A percentile compares a stretch with the other conserved stretches of the same genome.
phyloP scores from a whole-genome alignment of 768 basidiomycete genomes.

The Leccinum arenicola region DNA sequence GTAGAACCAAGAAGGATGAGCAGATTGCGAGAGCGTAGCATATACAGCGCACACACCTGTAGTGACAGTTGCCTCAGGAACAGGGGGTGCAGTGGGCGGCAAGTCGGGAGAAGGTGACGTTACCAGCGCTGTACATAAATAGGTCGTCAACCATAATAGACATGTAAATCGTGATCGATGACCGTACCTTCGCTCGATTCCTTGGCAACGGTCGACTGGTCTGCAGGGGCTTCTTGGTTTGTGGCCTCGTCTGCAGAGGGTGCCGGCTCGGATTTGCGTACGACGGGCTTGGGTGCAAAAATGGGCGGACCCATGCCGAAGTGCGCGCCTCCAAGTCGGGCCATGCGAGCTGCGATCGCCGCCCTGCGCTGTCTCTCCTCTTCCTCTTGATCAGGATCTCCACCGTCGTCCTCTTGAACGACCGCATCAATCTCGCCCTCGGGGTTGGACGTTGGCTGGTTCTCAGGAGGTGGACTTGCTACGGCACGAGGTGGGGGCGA shows the following conservation, averaged over 20 bases:
- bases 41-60: slow-evolving; percentile 13
- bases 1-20: slow-evolving; percentile 6
- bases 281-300: slow-evolving; percentile 54
- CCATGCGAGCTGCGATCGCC: slow-evolving; percentile 90
- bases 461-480: slow-evolving; percentile 17
- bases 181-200: slow-evolving; percentile 22
- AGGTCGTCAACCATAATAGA: slow-evolving; percentile 7
- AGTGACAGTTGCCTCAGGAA: slow-evolving; percentile 8
- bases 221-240: slow-evolving; percentile 17
- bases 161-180: background rate
- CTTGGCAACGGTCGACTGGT: slow-evolving; percentile 6
- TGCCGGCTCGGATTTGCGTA: slow-evolving; percentile 29
- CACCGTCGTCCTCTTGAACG: slow-evolving; percentile 22
- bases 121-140: slow-evolving; percentile 8
- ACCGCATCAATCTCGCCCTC: slow-evolving; percentile 33
- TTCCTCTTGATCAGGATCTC: slow-evolving; percentile 48
- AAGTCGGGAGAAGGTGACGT: slow-evolving; percentile 16
- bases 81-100: background rate
- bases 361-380: slow-evolving; percentile 79
- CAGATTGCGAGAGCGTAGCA: slow-evolving; percentile 1
- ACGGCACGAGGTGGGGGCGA: slow-evolving; percentile 34
- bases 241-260: slow-evolving; percentile 19
- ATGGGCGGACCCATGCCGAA: slow-evolving; percentile 78
- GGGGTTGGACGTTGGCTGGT: slow-evolving; percentile 12
- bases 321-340: slow-evolving; percentile 81